Evolutionary conservation across 1,284 basidiomycete species (phyloP).

Genomic region (Trichosporon ovoides): DNA sequence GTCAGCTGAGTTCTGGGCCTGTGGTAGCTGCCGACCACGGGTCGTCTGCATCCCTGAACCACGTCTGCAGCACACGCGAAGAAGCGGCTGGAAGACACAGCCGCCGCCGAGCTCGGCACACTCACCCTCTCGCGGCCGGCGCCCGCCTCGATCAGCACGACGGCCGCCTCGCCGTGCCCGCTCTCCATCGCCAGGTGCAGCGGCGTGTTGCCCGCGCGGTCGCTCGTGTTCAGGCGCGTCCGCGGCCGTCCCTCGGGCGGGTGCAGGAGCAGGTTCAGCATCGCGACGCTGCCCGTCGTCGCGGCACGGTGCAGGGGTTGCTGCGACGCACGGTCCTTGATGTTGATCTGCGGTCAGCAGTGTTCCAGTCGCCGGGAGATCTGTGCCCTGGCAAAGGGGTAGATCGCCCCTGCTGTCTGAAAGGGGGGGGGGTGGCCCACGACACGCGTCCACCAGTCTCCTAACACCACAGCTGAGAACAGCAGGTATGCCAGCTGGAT

Average conservation of each 20-base stretch:
- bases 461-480: too few relatives aligned
- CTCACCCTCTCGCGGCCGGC: slow-evolving; percentile 80
- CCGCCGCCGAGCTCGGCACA: too few relatives aligned
- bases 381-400: too few relatives aligned
- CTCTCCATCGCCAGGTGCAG: slow-evolving; percentile 95
- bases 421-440: too few relatives aligned
- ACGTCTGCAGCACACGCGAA: too few relatives aligned
- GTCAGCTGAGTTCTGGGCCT: slow-evolving; percentile 15
- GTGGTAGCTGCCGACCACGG: too few relatives aligned
- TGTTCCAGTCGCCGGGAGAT: too few relatives aligned
- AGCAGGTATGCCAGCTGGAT: too few relatives aligned
- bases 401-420: too few relatives aligned
- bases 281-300: slow-evolving; percentile 84
- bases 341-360: slow-evolving; percentile 67
- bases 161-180: slow-evolving; percentile 82
- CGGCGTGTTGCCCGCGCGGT: slow-evolving; percentile 84
- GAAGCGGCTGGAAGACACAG: too few relatives aligned
- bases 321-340: slow-evolving; percentile 83
- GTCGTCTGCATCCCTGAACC: too few relatives aligned
- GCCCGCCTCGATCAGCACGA: slow-evolving; percentile 82
- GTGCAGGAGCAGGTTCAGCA: slow-evolving; percentile 71
- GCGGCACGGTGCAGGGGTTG: slow-evolving; percentile 85
- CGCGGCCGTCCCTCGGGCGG: slow-evolving; percentile 69
- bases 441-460: too few relatives aligned
- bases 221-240: slow-evolving; percentile 75